These are phyloP conservation scores for Pyricularia pennisetigena DNA, from an alignment of 2,329 filamentous ascomycete species.

Conservation along the genomic window DNA sequence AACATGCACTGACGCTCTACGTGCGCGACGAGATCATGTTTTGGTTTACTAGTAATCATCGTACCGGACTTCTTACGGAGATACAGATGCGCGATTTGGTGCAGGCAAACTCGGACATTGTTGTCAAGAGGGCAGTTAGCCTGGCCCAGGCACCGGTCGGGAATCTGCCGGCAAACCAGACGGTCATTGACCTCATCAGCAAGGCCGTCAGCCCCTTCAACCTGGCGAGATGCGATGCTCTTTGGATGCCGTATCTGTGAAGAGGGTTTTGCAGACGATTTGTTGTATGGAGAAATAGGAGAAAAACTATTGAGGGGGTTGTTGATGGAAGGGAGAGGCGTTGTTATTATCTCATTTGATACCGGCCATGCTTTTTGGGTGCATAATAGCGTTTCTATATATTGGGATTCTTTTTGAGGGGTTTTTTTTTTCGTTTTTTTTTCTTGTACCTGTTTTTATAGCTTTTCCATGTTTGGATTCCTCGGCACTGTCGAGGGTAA, in stretches of 20 bases:
- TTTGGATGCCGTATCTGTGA: slow-evolving; percentile 96
- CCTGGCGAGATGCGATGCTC: slow-evolving; percentile 74
- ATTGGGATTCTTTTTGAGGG: not conserved
- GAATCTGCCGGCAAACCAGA: slow-evolving; percentile 91
- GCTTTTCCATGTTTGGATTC: not conserved
- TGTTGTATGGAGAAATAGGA: not conserved
- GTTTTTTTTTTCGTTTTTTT: not conserved
- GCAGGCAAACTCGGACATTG: slow-evolving; percentile 68
- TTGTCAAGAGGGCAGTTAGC: slow-evolving; percentile 82
- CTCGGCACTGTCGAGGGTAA: not conserved
- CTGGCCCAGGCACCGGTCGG: slow-evolving; percentile 69
- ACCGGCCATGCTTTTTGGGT: not conserved
- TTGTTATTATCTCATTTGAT: not conserved
- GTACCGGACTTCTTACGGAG: slow-evolving; percentile 47
- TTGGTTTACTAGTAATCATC: slow-evolving; percentile 80
- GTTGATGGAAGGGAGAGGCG: not conserved
- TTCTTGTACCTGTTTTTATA: not conserved
- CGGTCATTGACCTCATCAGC: slow-evolving; percentile 88
- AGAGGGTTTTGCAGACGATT: not conserved
- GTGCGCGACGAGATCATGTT: slow-evolving; percentile 97
- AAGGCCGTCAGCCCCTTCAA: slow-evolving; percentile 88
- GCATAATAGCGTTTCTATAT: not conserved
- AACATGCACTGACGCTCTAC: slow-evolving; percentile 88
- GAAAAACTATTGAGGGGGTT: not conserved
- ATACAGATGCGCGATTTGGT: slow-evolving; percentile 57